Evolutionary conservation across 164 flowering plant genomes (phyloP), one percentile per base, ranked within the genome.

Genomic region (Euptelea pleiosperma): DNA sequence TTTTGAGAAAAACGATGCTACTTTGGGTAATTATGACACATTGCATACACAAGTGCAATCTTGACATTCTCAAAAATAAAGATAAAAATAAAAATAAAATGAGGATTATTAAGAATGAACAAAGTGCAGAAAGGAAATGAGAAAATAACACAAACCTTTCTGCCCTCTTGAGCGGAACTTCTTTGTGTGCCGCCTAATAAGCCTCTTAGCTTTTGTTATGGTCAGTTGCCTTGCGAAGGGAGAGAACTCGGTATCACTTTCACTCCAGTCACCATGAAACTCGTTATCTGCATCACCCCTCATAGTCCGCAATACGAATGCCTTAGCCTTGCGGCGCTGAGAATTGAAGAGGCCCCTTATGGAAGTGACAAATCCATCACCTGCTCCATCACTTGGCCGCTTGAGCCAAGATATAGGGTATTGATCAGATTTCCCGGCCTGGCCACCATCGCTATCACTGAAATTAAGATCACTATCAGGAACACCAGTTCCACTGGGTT

Each of bases 291-390:
- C 86, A 35, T 94, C 99, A 36, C 99, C 99, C 72, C 99, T 81
- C 99, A 94, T 94, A 15, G 99, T 94, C 35, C 96, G 75, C 64
- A 91, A 74, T 35, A 94, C 95, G 68, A 94, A 94, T 39, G 82
- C 86, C 72, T 87, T 91, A 55, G 96, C 97, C 77, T 83, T 91
- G 49, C 96, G 89, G 6, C 91, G 85, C 64, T 91, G 95, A 52
- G 93, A 79, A 71, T 78, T 86, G 68, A 94, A 94, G 16, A 94
- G 82, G 21, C 99, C 96, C 65, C 81, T 83, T 36, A 94, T 73
- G 55, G 97, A 89, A 61, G 92, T 91, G 12, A 94, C 99, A 78
- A 94, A 94, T 60, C 97, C 89, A 78, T 94, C 97, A 56, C 97
- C 97, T 47, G 97, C 97, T 43, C 95, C 96, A 77, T 94, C 96